These are phyloP conservation scores for Penicillium nordicum DNA, from an alignment of 2,329 filamentous ascomycete genomes.

Conservation along the genomic window DNA sequence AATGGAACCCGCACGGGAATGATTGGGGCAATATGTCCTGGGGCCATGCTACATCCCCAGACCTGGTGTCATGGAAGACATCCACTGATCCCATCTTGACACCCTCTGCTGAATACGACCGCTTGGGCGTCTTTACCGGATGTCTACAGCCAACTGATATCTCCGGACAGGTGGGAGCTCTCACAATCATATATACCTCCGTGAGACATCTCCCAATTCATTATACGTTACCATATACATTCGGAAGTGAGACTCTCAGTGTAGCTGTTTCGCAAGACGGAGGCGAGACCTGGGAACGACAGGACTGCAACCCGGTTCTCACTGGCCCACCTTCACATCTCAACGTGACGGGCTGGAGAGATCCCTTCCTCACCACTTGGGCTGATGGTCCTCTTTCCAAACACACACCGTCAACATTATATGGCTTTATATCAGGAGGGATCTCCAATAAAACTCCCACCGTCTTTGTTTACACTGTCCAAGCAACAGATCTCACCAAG, in stretches of 20 bases:
- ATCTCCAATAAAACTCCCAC: conserved; percentile 43
- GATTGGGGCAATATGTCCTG: conserved; percentile 45
- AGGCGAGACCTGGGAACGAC: conserved; percentile 38
- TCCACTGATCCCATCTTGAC: conserved; percentile 28
- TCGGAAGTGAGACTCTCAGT: conserved; percentile 38
- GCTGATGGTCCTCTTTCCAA: conserved; percentile 4
- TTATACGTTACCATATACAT: conserved; percentile 38
- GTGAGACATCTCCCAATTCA: conserved; percentile 42
- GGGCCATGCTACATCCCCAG: conserved; percentile 39
- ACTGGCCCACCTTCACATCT: conserved; percentile 32
- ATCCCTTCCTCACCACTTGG: conserved; percentile 37
- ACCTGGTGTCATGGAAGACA: conserved; percentile 41
- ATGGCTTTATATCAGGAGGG: conserved; percentile 51
- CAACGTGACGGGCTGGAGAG: conserved; percentile 43
- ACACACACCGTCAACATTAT: conserved; percentile 29
- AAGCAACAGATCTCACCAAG: conserved; percentile 37
- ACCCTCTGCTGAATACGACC: conserved; percentile 38
- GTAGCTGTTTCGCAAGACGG: conserved; percentile 39
- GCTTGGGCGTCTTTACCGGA: conserved; percentile 43
- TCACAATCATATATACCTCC: conserved; percentile 43
- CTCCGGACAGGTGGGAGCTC: conserved; percentile 22
- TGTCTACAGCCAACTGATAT: conserved; percentile 33
- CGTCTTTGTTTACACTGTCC: conserved; percentile 47
- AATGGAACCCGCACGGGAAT: conserved; percentile 44
- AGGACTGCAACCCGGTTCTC: conserved; percentile 39